Evolutionary conservation across 768 basidiomycete species (phyloP).

Genomic region (Leccinum uliginosum): DNA sequence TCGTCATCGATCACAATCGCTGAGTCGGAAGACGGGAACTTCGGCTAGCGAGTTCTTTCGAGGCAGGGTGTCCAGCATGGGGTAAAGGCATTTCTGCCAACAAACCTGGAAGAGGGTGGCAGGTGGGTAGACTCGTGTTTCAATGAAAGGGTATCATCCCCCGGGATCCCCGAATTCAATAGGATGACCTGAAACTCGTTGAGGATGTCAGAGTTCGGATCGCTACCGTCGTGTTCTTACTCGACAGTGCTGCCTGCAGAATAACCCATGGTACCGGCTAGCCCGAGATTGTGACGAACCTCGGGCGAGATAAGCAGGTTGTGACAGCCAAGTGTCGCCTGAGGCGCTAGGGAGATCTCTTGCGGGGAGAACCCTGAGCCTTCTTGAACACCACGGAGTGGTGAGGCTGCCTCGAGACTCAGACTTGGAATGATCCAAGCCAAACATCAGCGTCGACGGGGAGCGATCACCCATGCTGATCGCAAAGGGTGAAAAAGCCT

Average conservation of each 20-base stretch:
- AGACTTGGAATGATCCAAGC: slow-evolving; percentile 31
- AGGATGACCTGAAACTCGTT: slow-evolving; percentile 68
- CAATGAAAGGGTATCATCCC: slow-evolving; percentile 40
- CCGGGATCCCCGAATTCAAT: slow-evolving; percentile 35
- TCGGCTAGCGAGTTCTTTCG: slow-evolving; percentile 17
- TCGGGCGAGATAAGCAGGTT: slow-evolving; percentile 44
- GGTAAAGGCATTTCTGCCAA: slow-evolving; percentile 44
- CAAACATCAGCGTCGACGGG: slow-evolving; percentile 36
- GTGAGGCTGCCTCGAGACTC: slow-evolving; percentile 19
- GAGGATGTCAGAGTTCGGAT: slow-evolving; percentile 78
- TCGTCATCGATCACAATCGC: slow-evolving; percentile 44
- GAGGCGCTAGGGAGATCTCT: slow-evolving; percentile 22
- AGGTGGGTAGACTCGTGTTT: too few species aligned
- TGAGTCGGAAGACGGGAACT: slow-evolving; percentile 39
- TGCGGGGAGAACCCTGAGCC: slow-evolving; percentile 19
- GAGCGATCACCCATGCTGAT: slow-evolving; percentile 16
- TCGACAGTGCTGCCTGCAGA: slow-evolving; percentile 46
- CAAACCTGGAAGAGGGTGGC: slow-evolving; percentile 40
- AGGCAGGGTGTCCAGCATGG: slow-evolving; percentile 5
- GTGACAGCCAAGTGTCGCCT: slow-evolving; percentile 13
- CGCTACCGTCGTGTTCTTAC: slow-evolving; percentile 47
- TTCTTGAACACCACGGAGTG: slow-evolving; percentile 34
- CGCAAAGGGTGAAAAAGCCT: slow-evolving; percentile 24
- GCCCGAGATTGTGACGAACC: slow-evolving; percentile 53
- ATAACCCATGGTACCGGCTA: slow-evolving; percentile 66